Evolutionary conservation across 148 eudicot genomes (phyloP).

Genomic region (Chenopodium suecicum): DNA sequence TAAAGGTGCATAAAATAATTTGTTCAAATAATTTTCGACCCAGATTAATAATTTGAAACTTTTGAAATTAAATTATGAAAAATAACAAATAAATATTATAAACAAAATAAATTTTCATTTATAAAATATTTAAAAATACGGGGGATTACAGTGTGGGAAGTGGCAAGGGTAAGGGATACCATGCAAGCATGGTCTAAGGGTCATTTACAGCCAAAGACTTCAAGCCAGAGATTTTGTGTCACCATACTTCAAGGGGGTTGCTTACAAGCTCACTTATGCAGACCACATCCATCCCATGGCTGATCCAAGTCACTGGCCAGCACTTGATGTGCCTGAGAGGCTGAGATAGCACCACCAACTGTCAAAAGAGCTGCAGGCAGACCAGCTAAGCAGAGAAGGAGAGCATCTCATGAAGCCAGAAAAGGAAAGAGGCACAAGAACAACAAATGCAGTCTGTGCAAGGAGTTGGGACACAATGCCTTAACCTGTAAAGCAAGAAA

Average conservation of each 20-base stretch:
- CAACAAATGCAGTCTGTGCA: neutral
- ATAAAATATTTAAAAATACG: too few species aligned
- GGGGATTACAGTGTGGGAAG: neutral
- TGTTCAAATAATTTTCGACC: too few species aligned
- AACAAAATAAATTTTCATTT: too few species aligned
- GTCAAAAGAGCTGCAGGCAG: neutral
- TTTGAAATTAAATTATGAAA: too few species aligned
- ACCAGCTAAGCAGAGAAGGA: neutral
- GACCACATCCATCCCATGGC: neutral
- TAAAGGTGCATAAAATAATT: too few species aligned
- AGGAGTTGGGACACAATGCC: too few species aligned
- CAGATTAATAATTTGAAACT: too few species aligned
- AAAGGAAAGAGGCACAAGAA: neutral
- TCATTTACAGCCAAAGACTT: neutral
- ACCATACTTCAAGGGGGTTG: neutral
- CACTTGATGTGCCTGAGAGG: neutral
- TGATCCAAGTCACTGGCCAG: neutral
- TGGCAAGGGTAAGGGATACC: neutral
- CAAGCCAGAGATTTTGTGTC: neutral
- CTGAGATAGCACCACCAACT: neutral
- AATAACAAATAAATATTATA: too few species aligned
- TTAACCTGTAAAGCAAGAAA: too few species aligned
- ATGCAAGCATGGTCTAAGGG: neutral
- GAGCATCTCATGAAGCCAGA: neutral
- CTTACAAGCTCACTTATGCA: neutral